A percentile compares a stretch with the other conserved stretches of the same genome.
phyloP scores from a whole-genome alignment of 371 early-diverging fungal genomes.

The Circinella umbellata region DNA sequence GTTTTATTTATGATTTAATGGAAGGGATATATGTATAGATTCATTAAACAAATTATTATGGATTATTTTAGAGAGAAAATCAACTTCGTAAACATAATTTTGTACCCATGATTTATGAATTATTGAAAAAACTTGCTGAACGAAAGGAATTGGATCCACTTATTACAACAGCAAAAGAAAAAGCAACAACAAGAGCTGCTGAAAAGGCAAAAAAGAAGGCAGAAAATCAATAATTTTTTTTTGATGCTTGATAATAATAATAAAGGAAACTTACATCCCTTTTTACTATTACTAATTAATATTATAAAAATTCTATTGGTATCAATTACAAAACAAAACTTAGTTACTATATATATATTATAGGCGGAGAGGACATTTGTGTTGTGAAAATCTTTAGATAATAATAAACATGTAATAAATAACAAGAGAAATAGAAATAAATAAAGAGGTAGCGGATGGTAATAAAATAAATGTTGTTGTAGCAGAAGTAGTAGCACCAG shows the following conservation, averaged over 20 bases:
- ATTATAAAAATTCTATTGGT: too few species aligned
- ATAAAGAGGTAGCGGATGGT: too few species aligned
- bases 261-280: too few species aligned
- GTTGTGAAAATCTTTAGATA: too few species aligned
- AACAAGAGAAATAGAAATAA: too few species aligned
- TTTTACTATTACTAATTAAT: too few species aligned
- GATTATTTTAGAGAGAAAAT: conserved; percentile 66
- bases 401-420: too few species aligned
- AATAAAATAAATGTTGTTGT: not conserved
- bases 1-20: conserved; percentile 12
- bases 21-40: too few species aligned
- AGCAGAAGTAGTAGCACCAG: not conserved
- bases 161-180: conserved; percentile 59
- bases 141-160: conserved; percentile 60
- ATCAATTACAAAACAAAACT: too few species aligned
- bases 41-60: not conserved
- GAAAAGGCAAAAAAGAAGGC: conserved; percentile 18
- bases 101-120: conserved; percentile 76
- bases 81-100: conserved; percentile 81
- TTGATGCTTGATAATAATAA: not conserved
- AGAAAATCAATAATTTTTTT: not conserved
- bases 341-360: too few species aligned
- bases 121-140: conserved; percentile 70
- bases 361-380: too few species aligned
- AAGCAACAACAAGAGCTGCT: conserved; percentile 25